Base-by-base conservation (phyloP, 805 yeast species). In the Candida bentonensis region DNA sequence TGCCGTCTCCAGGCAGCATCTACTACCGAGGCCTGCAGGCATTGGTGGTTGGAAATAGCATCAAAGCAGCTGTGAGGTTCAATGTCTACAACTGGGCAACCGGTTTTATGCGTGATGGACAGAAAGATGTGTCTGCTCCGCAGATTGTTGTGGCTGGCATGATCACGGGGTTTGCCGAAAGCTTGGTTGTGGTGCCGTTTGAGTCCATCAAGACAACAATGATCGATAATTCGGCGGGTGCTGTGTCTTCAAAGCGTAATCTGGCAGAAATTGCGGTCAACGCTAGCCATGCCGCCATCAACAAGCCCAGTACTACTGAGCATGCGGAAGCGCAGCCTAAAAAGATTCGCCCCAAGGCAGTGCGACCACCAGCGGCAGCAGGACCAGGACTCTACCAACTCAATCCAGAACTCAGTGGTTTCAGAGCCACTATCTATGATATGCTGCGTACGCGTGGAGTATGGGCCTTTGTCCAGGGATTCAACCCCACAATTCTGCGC, bases 161-260 rank as follows among this genome's bases (percentile, higher is more conserved):
- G 50, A 73, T 85, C 66, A 82, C 95, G 3, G 97, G 95, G 2
- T 69, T 82, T 46, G 64, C 79, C 39, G 97, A 92, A 60, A 78
- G 94, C 2, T 50, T 87, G 26, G 46, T 58, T 23, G 76, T 89
- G 21, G 82, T 92, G 17, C 98, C 97, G 0, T 88, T 89, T 59
- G 98, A 89, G 56, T 83, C 62, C 44, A 47, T 86, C 51, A 86
- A 86, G 57, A 79, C 82, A 2, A 70, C 81, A 5, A 74, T 83
- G 83, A 79, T 86, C 48, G 94, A 85, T 5, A 30, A 30, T 15
- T 30, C 36, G 20, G 17, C 36, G 17, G n/a, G n/a, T n/a, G n/a
- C n/a, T n/a, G n/a, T n/a, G n/a, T n/a, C n/a, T n/a, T n/a, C n/a
- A n/a, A n/a, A n/a, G n/a, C n/a, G n/a, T n/a, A n/a, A n/a, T n/a